Base-by-base conservation (phyloP, 768 basidiomycete species). In the Russula sp. region DNA sequence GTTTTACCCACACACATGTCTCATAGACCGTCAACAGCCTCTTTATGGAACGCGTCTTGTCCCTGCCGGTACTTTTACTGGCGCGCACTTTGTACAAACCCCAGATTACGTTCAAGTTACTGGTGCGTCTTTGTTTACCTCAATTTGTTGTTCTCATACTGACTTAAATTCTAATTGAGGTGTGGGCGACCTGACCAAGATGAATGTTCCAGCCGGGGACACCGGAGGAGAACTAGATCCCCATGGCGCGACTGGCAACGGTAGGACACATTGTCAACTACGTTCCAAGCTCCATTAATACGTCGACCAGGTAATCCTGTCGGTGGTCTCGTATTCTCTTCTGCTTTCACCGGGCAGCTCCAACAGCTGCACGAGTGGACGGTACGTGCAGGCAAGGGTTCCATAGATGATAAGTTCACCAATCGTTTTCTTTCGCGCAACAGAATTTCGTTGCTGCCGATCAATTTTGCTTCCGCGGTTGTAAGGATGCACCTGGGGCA, bases 311-410 rank as follows among this genome's bases (percentile, higher is more conserved):
- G 81, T 16, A 84, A 83, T 67, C 84, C 80, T 10, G 79, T 82
- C 38, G 87, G 86, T 34, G 85, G 82, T 3, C 77, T 88, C 46
- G 84, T 91, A n/a, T 88, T 88, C 71, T 86, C 87, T 22, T 79
- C 60, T 61, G 85, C 84, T n/a, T 88, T 85, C 72, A 46, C 53
- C 7, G 84, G 82, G 22, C 73, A 75, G 50, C 65, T 82, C 4
- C 65, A 80, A 66, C 79, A 89, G 68, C 75, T 88, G 43, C 78
- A 83, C 66, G 84, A 90, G 69, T 92, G 90, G 90, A 88, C 85
- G 50, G 83, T 80, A 72, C 68, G 71, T 64, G 18, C 66, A 5
- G 42, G 73, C 59, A 9, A 32, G 36, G 34, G 7, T 29, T 5
- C 42, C 22, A 16, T 42, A 42, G 32, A 34, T n/a, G 39, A 43